Evolutionary conservation across 495 filamentous ascomycete genomes (phyloP).

Genomic region (Lentithecium fluviatile): DNA sequence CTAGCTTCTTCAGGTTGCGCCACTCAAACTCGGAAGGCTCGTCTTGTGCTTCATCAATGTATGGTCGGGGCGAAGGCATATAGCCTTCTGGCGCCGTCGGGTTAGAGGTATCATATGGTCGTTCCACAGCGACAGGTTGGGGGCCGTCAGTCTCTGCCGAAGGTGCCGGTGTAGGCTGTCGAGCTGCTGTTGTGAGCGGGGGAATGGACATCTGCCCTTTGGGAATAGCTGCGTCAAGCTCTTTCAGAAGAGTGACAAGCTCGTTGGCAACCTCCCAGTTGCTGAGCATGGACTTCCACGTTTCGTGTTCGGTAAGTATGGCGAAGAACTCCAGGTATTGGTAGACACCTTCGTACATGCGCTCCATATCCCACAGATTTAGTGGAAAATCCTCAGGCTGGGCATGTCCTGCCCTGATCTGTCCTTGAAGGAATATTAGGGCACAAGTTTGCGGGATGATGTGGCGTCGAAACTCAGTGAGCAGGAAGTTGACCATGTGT

Average conservation of each 20-base stretch:
- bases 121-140: conserved; percentile 40
- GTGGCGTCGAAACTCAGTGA: conserved; percentile 84
- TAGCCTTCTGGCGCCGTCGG: conserved; percentile 37
- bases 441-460: conserved; percentile 90
- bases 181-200: conserved; percentile 34
- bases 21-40: conserved; percentile 88
- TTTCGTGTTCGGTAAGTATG: conserved; percentile 71
- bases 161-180: background rate
- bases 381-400: conserved; percentile 82
- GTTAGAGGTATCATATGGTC: conserved; percentile 40
- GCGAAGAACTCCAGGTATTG: conserved; percentile 93
- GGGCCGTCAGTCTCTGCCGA: conserved; percentile 9
- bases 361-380: conserved; percentile 95
- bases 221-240: conserved; percentile 79
- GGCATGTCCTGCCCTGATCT: conserved; percentile 68
- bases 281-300: conserved; percentile 62
- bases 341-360: conserved; percentile 82
- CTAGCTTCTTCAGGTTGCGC: conserved; percentile 88
- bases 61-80: conserved; percentile 44
- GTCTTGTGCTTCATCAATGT: conserved; percentile 65
- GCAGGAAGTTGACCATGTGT: conserved; percentile 80
- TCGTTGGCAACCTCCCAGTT: conserved; percentile 87
- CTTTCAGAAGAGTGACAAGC: conserved; percentile 77
- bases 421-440: conserved; percentile 89
- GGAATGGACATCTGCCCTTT: conserved; percentile 59